Conservation (phyloP, 2,329 filamentous ascomycete species). For the Pseudogymnoascus sp. region DNA sequence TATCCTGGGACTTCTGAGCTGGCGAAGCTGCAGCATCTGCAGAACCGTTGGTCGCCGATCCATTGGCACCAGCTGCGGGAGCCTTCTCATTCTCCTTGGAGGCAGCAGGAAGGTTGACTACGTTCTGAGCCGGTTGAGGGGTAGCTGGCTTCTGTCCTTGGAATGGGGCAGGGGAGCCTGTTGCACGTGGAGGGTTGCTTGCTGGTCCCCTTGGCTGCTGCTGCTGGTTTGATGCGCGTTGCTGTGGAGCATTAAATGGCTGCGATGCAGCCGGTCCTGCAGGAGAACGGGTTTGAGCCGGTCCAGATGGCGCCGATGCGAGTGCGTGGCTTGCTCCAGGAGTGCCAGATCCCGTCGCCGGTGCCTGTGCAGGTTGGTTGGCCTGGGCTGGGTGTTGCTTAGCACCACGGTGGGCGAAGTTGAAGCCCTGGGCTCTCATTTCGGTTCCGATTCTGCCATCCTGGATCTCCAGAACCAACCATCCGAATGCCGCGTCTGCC, state of each 20-base stretch:
- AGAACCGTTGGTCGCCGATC: slow-evolving; percentile 39
- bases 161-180: slow-evolving; percentile 25
- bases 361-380: slow-evolving; percentile 26
- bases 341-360: slow-evolving; percentile 28
- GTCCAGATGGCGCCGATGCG: slow-evolving; percentile 26
- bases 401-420: slow-evolving; percentile 89
- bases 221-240: slow-evolving; percentile 20
- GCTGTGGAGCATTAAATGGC: slow-evolving; percentile 22
- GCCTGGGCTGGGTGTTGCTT: slow-evolving; percentile 53
- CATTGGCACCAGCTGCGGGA: slow-evolving; percentile 36
- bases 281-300: slow-evolving; percentile 22
- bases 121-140: slow-evolving; percentile 32
- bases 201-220: slow-evolving; percentile 25
- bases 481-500: slow-evolving; percentile 94
- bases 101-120: slow-evolving; percentile 29
- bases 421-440: slow-evolving; percentile 98
- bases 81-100: slow-evolving; percentile 52
- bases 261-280: slow-evolving; percentile 20
- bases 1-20: slow-evolving; percentile 56
- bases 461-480: slow-evolving; percentile 89
- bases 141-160: slow-evolving; percentile 37
- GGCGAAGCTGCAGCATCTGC: slow-evolving; percentile 46
- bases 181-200: slow-evolving; percentile 21
- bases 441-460: slow-evolving; percentile 94
- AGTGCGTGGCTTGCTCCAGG: slow-evolving; percentile 27